Conservation (phyloP, 1,284 basidiomycete species). For the Clitocybe nebularis region DNA sequence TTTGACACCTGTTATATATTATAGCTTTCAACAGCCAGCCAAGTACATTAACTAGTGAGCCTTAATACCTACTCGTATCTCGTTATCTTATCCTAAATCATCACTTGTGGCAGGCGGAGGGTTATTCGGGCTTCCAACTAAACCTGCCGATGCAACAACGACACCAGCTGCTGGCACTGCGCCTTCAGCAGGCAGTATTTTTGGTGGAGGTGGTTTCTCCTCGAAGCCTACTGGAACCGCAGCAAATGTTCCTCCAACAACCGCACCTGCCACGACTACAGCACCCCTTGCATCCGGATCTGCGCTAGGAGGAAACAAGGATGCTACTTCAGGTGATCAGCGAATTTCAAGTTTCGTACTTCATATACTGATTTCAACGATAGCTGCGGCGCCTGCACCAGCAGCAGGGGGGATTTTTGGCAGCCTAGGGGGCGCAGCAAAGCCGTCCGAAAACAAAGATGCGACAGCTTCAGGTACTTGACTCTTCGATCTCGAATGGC, state of each 20-base stretch:
- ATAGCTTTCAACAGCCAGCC: conserved; percentile 16
- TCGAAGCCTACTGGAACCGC: conserved; percentile 6
- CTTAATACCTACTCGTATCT: conserved; percentile 3
- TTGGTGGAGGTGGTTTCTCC: conserved; percentile 7
- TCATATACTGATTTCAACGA: not conserved
- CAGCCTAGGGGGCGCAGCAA: conserved; percentile 20
- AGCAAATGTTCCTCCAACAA: too few relatives aligned
- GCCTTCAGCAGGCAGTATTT: conserved; percentile 1
- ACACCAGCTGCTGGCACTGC: not conserved
- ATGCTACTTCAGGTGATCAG: not conserved
- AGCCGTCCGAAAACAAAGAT: conserved; percentile 31
- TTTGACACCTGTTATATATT: conserved; percentile 20
- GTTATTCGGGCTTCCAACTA: conserved; percentile 21
- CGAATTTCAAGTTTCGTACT: not conserved
- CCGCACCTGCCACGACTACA: conserved; percentile 8
- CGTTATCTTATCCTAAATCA: conserved; percentile 12
- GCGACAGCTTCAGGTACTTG: conserved; percentile 21
- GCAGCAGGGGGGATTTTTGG: conserved; percentile 25
- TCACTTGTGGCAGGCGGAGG: conserved; percentile 16
- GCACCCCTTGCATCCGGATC: conserved; percentile 3
- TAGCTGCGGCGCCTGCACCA: not conserved
- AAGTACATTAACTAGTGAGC: not conserved
- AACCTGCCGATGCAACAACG: conserved; percentile 18
- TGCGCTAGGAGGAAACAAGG: not conserved
- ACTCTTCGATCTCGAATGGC: not conserved